Conservation (phyloP, 1,139 yeast species). For the Kluyveromyces sp. region DNA sequence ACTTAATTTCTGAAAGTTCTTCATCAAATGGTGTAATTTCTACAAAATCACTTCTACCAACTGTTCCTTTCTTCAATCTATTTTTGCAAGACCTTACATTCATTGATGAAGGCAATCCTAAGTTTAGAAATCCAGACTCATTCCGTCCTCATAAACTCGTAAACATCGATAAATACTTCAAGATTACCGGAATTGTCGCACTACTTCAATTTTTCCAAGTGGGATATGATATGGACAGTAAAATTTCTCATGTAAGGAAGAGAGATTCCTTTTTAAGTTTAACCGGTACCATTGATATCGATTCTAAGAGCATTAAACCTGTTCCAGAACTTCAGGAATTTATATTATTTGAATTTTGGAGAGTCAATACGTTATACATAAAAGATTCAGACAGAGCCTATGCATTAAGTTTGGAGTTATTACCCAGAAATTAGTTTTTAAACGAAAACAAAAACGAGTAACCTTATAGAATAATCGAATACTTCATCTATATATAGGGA, state of each 20-base stretch:
- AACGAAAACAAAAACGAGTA: neutral
- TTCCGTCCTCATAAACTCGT: conserved; percentile 42
- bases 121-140: conserved; percentile 51
- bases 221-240: conserved; percentile 37
- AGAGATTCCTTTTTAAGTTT: conserved; percentile 31
- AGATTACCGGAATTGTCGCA: conserved; percentile 66
- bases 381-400: conserved; percentile 63
- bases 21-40: conserved; percentile 27
- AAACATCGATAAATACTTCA: conserved; percentile 76
- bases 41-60: conserved; percentile 53
- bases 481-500: too few species aligned
- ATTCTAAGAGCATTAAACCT: conserved; percentile 24
- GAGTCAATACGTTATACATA: conserved; percentile 51
- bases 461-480: neutral
- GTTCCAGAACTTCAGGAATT: conserved; percentile 45
- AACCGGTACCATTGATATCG: conserved; percentile 21
- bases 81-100: conserved; percentile 83
- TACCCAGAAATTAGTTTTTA: conserved; percentile 10
- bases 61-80: conserved; percentile 79
- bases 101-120: conserved; percentile 80
- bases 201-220: conserved; percentile 73
- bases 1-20: conserved; percentile 35
- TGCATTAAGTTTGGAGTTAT: conserved; percentile 50
- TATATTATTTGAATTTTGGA: conserved; percentile 61
- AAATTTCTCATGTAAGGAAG: conserved; percentile 11